Evolutionary conservation across 2,329 filamentous ascomycete species (phyloP).

Genomic region (Zymoseptoria ardabiliae): DNA sequence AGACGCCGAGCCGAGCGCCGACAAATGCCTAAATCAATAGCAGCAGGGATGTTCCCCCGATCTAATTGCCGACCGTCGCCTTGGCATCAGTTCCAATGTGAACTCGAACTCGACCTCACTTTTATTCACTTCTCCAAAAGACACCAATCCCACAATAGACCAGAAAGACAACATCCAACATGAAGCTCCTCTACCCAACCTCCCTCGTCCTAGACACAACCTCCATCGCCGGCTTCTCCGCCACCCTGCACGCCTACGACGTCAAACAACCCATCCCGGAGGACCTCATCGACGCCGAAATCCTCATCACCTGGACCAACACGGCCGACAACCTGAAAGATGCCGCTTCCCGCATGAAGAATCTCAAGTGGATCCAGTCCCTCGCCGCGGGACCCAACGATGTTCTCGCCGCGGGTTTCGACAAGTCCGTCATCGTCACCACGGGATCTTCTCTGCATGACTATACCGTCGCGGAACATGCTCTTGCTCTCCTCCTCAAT

Average conservation of each 20-base stretch:
- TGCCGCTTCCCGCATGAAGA: constrained; percentile 48
- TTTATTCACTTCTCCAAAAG: neutral
- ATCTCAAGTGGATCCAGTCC: constrained; percentile 59
- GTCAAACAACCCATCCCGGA: constrained; percentile 50
- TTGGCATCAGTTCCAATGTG: neutral
- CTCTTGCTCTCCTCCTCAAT: constrained; percentile 51
- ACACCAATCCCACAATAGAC: neutral
- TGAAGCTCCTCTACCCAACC: constrained; percentile 63
- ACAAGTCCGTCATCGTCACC: constrained; percentile 44
- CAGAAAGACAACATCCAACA: constrained; percentile 24
- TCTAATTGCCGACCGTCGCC: neutral
- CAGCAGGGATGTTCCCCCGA: neutral
- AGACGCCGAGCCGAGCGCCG: neutral
- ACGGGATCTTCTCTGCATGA: constrained; percentile 60
- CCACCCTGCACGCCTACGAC: constrained; percentile 53
- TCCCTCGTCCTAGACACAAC: constrained; percentile 51
- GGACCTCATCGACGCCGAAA: constrained; percentile 51
- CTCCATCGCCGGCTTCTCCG: constrained; percentile 52
- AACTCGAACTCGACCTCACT: neutral
- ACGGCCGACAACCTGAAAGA: constrained; percentile 51
- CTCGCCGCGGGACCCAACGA: constrained; percentile 61
- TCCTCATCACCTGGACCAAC: constrained; percentile 59
- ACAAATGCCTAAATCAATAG: neutral
- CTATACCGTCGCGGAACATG: constrained; percentile 58
- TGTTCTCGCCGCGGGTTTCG: constrained; percentile 54